These are phyloP conservation scores for Geotrichum restrictum DNA, from an alignment of 1,139 yeast genomes.

Conservation along the genomic window DNA sequence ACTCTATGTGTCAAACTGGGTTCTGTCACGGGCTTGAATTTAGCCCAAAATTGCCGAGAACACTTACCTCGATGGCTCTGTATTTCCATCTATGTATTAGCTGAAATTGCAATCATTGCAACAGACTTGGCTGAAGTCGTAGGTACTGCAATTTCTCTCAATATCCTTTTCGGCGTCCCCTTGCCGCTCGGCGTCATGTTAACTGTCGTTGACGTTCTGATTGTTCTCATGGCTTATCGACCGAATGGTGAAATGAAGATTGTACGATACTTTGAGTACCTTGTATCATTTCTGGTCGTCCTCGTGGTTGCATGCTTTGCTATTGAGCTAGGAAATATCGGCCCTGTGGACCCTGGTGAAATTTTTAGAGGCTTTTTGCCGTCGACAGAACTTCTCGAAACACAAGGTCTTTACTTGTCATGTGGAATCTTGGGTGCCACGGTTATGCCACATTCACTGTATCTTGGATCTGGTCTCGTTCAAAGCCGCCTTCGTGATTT, in stretches of 20 bases:
- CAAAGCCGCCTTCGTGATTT: constrained; percentile 66
- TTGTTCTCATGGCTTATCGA: constrained; percentile 69
- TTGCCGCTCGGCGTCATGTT: constrained; percentile 74
- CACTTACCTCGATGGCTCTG: constrained; percentile 62
- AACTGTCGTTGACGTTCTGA: constrained; percentile 66
- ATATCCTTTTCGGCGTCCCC: constrained; percentile 63
- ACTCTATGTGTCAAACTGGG: constrained; percentile 70
- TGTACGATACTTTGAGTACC: constrained; percentile 60
- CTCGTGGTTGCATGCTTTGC: constrained; percentile 72
- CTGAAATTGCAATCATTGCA: constrained; percentile 77
- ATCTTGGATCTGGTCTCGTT: constrained; percentile 70
- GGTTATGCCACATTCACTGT: constrained; percentile 77
- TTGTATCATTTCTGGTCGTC: constrained; percentile 62
- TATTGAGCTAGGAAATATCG: constrained; percentile 54
- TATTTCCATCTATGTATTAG: constrained; percentile 55
- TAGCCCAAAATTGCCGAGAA: constrained; percentile 65
- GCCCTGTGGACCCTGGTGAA: constrained; percentile 48
- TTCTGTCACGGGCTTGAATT: constrained; percentile 73
- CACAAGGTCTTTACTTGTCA: constrained; percentile 65
- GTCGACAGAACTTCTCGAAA: constrained; percentile 56
- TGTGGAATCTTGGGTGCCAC: constrained; percentile 79
- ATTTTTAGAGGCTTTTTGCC: constrained; percentile 72
- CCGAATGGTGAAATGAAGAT: constrained; percentile 66
- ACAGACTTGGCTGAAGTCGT: constrained; percentile 86
- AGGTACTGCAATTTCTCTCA: constrained; percentile 81